Evolutionary conservation across 495 filamentous ascomycete species (phyloP), one percentile per base, ranked within the genome.

Genomic region (Jackrogersella multiformis): DNA sequence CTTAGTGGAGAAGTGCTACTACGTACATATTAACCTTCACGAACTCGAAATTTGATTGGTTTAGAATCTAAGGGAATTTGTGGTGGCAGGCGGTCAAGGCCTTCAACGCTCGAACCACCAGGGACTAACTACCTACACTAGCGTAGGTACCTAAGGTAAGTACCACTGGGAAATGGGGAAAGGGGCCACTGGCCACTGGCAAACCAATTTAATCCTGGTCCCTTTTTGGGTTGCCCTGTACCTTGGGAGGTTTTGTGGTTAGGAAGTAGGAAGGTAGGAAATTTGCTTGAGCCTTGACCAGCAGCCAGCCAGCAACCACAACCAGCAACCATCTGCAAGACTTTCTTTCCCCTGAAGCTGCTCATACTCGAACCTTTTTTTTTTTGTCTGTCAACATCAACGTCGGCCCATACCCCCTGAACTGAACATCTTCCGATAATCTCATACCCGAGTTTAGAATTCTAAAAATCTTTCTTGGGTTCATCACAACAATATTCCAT

Each of bases 81-180:
- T 61, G 28, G 64, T 53, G 9, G 56, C 39, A 70, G 64, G 63
- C 69, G 68, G 70, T 66, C 71, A 69, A 70, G 71, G 73, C 70
- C 23, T 59, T 53, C 46, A 45, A 56, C 59, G 65, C 66, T 72
- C 67, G 68, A 71, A 64, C 57, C 68, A 71, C 54, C 24, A 46
- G 20, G 6, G n/a, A n/a, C n/a, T n/a, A n/a, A n/a, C n/a, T n/a
- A n/a, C n/a, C n/a, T n/a, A n/a, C n/a, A n/a, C n/a, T n/a, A n/a
- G n/a, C n/a, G n/a, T n/a, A 39, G 16, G 36, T 39, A 39, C 36
- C 13, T 13, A 15, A 18, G 5, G n/a, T 44, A 44, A n/a, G 41
- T 23, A 21, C 16, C 13, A 26, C 16, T 56, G 28, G 34, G n/a
- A 61, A 65, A 56, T 62, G 68, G 68, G 63, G 53, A 60, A 62